Evolutionary conservation across 805 yeast genomes (phyloP).

Genomic region (Kodamaea kaohsiungensis): DNA sequence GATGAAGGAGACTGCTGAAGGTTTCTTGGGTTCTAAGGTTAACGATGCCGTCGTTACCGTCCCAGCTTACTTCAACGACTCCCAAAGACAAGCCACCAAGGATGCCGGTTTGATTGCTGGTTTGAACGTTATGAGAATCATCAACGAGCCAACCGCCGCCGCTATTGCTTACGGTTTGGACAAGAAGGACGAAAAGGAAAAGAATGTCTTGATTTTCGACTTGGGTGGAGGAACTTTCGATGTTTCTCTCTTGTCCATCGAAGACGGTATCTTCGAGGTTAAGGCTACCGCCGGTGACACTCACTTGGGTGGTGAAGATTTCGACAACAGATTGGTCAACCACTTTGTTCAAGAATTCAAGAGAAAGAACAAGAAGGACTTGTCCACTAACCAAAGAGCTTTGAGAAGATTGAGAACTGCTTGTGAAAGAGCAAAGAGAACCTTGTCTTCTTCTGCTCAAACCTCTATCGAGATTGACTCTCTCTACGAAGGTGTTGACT

Average conservation of each 20-base stretch:
- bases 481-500: slow-evolving; percentile 90
- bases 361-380: slow-evolving; percentile 96
- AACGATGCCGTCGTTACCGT: slow-evolving; percentile 33
- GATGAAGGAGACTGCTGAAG: slow-evolving; percentile 36
- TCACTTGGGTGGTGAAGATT: slow-evolving; percentile 96
- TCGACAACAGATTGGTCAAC: slow-evolving; percentile 93
- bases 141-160: slow-evolving; percentile 37
- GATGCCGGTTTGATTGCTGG: slow-evolving; percentile 37
- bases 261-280: slow-evolving; percentile 51
- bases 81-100: slow-evolving; percentile 37
- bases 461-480: slow-evolving; percentile 95
- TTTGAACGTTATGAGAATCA: slow-evolving; percentile 35
- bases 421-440: slow-evolving; percentile 99
- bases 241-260: slow-evolving; percentile 48
- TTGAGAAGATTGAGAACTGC: slow-evolving; percentile 98
- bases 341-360: slow-evolving; percentile 94
- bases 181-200: slow-evolving; percentile 61
- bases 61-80: slow-evolving; percentile 36
- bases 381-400: slow-evolving; percentile 92
- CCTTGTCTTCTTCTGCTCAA: slow-evolving; percentile 93
- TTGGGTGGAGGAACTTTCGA: slow-evolving; percentile 49
- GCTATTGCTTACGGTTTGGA: slow-evolving; percentile 44
- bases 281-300: slow-evolving; percentile 53
- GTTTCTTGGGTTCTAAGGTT: slow-evolving; percentile 28
- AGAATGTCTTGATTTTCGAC: slow-evolving; percentile 52